These are phyloP conservation scores for Quercus wislizeni DNA, from an alignment of 306 rosid genomes.

Conservation along the genomic window DNA sequence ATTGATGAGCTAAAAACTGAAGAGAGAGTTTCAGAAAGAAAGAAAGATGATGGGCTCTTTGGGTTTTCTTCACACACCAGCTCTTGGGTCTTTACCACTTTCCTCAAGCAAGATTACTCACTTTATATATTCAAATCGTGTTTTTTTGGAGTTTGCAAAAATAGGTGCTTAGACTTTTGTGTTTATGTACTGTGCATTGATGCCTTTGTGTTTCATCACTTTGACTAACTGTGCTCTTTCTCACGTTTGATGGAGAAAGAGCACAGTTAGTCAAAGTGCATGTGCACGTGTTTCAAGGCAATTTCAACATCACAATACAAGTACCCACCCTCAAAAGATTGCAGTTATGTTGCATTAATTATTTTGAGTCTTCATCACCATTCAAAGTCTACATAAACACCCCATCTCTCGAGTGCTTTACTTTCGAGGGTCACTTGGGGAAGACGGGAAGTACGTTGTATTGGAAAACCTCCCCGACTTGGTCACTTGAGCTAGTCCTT, in stretches of 20 bases:
- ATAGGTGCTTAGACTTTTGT: not conserved
- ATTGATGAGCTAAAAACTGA: not conserved
- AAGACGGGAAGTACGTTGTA: no score
- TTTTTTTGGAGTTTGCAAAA: not conserved
- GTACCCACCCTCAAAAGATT: no score
- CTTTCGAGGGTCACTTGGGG: no score
- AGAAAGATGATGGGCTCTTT: slow-evolving; percentile 37
- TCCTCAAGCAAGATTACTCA: not conserved
- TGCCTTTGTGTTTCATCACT: not conserved
- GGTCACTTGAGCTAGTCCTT: no score
- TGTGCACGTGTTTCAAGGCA: no score
- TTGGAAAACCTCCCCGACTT: no score
- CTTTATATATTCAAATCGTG: not conserved
- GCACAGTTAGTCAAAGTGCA: no score
- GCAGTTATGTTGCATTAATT: no score
- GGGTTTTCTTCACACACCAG: slow-evolving; percentile 21
- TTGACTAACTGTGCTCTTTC: not conserved
- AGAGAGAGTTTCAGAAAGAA: slow-evolving; percentile 3
- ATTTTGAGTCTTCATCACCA: no score
- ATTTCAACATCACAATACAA: no score
- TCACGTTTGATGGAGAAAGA: not conserved
- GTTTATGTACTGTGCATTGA: not conserved
- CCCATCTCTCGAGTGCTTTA: no score
- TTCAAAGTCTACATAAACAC: no score
- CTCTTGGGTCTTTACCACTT: slow-evolving; percentile 16